Base-by-base conservation (phyloP, 2,329 filamentous ascomycete species). In the Ophiognomonia clavigignenti-juglandacearum region DNA sequence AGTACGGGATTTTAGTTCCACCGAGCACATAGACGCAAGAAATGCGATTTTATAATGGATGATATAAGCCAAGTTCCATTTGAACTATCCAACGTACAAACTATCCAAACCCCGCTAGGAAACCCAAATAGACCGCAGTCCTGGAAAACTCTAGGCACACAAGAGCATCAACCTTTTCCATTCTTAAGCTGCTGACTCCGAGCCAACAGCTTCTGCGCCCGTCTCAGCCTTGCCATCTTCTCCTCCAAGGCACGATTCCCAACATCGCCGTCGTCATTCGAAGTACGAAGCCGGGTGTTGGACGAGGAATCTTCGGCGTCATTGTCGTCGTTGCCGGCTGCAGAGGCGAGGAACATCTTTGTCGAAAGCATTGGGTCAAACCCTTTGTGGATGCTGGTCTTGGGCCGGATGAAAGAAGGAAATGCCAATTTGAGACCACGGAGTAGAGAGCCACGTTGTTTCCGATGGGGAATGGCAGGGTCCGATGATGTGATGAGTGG, bases 121-220 rank as follows among this genome's bases (percentile, higher is more conserved):
- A n/a, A n/a, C n/a, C n/a, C n/a, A n/a, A n/a, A n/a, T n/a, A n/a
- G n/a, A n/a, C n/a, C n/a, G n/a, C n/a, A n/a, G n/a, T n/a, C n/a
- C n/a, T n/a, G n/a, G n/a, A n/a, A n/a, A n/a, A n/a, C n/a, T n/a
- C n/a, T n/a, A n/a, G n/a, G n/a, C n/a, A n/a, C n/a, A n/a, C n/a
- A 16, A 1, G 19, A 16, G 19, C 6, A 23, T 43, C 23, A 35
- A 18, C 31, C 40, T 9, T 34, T 14, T 11, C 32, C 31, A n/a
- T 35, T 11, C 23, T 39, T 43, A 16, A 22, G 23, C 22, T 48
- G 23, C 22, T 48, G 45, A 26, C 34, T 50, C 37, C 40, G 52
- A 2, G 48, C 43, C 37, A 61, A 39, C 2, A 61, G 39, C 46
- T 44, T 55, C 20, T 54, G 53, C 3, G 58, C 59, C 43, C 59